These are phyloP conservation scores for Kazachstania psychrophila DNA, from an alignment of 805 yeast species.

Conservation along the genomic window DNA sequence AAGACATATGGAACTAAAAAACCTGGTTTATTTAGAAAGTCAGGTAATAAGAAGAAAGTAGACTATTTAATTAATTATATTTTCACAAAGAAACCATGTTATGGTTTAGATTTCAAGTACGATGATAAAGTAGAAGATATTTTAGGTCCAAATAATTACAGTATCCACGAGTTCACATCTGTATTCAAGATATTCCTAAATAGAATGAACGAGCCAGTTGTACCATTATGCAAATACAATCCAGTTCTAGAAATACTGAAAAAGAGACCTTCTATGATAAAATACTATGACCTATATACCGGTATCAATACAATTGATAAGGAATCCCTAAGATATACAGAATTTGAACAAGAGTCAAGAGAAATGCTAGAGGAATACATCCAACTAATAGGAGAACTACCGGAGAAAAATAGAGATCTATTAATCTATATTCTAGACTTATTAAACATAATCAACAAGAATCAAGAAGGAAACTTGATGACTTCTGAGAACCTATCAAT, in stretches of 20 bases:
- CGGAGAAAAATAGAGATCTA: slow-evolving; percentile 64
- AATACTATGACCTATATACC: background rate
- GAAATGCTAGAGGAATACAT: slow-evolving; percentile 52
- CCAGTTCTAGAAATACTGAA: slow-evolving; percentile 66
- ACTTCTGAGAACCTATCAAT: slow-evolving; percentile 87
- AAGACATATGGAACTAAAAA: slow-evolving; percentile 66
- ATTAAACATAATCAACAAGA: slow-evolving; percentile 68
- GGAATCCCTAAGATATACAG: background rate
- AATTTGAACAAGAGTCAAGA: background rate
- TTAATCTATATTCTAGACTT: slow-evolving; percentile 79
- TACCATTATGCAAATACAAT: slow-evolving; percentile 68
- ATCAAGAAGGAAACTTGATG: slow-evolving; percentile 72
- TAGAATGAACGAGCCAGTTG: slow-evolving; percentile 81
- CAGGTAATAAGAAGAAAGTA: slow-evolving; percentile 81
- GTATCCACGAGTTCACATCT: slow-evolving; percentile 92
- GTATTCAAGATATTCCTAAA: slow-evolving; percentile 75
- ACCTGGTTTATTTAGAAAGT: slow-evolving; percentile 86
- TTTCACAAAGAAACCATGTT: slow-evolving; percentile 78
- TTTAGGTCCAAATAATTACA: slow-evolving; percentile 69
- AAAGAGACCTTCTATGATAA: slow-evolving; percentile 11
- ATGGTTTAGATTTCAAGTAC: slow-evolving; percentile 58
- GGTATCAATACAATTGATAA: too few relatives aligned
- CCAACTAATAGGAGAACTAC: slow-evolving; percentile 52
- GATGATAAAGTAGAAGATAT: too few relatives aligned
- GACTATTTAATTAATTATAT: slow-evolving; percentile 72